Percentiles rank a stretch among this genome's conserved stretches.
Conservation (phyloP, 257 asterid species). For the Solanum lycopersicoides region DNA sequence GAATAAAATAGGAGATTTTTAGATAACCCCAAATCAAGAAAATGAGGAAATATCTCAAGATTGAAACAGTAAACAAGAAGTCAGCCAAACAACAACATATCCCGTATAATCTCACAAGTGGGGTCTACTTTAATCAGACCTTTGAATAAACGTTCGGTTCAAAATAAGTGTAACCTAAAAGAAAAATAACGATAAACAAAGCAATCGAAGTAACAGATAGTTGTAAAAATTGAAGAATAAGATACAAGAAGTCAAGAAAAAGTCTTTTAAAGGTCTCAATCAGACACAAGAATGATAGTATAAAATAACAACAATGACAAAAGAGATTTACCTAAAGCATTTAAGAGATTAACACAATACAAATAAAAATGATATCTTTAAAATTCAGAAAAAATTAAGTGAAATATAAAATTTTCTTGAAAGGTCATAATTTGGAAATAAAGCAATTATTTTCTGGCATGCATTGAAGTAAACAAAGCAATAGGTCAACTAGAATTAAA, state of each 20-base stretch:
- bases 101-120: not conserved
- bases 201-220: not conserved
- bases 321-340: not conserved
- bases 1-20: not conserved
- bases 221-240: not conserved
- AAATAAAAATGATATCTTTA: not conserved
- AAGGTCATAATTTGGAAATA: not conserved
- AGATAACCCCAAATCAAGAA: not conserved
- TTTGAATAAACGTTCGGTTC: too few species aligned
- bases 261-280: not conserved
- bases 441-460: not conserved
- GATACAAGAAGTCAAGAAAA: not conserved
- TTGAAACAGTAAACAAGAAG: not conserved
- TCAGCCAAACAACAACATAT: not conserved
- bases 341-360: not conserved
- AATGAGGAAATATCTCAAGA: not conserved
- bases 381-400: not conserved
- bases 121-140: not conserved
- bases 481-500: not conserved
- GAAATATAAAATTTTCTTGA: not conserved
- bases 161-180: not conserved
- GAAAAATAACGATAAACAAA: not conserved
- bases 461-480: not conserved
- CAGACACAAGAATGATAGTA: not conserved
- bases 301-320: conserved; percentile 3